phyloP scores from a whole-genome alignment of 306 rosid species.

The Biancaea sappan region DNA sequence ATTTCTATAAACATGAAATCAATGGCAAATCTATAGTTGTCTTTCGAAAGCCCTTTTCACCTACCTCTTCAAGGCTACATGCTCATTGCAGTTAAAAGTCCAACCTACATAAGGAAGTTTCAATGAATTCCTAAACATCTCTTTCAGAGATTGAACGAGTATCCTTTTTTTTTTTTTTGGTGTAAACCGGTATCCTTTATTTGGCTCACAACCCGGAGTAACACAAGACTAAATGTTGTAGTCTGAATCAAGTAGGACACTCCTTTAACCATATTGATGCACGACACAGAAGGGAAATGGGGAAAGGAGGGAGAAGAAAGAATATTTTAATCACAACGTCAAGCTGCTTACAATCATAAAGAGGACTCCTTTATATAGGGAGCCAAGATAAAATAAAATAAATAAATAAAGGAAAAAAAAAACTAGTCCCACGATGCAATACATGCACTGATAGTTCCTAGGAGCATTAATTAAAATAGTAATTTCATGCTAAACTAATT shows the following conservation, averaged over 20 bases:
- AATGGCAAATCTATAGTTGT: neutral
- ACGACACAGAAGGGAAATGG: too few species aligned
- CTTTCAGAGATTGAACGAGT: neutral
- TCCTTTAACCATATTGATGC: constrained; percentile 19
- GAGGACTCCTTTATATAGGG: too few species aligned
- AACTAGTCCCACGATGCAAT: too few species aligned
- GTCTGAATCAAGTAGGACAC: neutral
- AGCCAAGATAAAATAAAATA: too few species aligned
- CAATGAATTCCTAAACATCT: neutral
- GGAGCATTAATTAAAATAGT: too few species aligned
- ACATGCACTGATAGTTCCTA: too few species aligned
- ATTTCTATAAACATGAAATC: neutral
- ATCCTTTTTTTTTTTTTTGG: neutral
- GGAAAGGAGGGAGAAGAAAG: too few species aligned
- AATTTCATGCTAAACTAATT: too few species aligned
- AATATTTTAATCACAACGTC: too few species aligned
- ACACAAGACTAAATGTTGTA: constrained; percentile 2
- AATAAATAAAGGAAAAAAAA: too few species aligned
- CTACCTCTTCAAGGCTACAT: neutral
- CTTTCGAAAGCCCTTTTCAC: neutral
- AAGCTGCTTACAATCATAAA: too few species aligned
- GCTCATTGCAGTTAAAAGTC: neutral
- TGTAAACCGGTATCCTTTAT: constrained; percentile 5
- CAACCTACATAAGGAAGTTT: neutral
- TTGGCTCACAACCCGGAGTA: neutral